phyloP scores from a whole-genome alignment of 1,284 basidiomycete genomes.

The Leccinum glutinopallens region DNA sequence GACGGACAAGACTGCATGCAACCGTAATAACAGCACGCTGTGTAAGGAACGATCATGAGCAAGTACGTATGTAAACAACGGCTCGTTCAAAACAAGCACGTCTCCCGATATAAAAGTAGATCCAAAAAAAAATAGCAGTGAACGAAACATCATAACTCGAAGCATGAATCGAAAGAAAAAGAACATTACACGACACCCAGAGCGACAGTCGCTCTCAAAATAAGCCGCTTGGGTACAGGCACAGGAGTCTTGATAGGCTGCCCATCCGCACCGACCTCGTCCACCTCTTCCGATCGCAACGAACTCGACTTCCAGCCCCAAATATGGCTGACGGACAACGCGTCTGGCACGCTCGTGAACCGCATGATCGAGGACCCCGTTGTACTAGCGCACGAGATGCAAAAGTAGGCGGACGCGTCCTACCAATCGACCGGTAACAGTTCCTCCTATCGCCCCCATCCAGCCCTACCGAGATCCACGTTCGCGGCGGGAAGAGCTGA shows the following conservation, averaged over 20 bases:
- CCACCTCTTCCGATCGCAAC: slow-evolving; percentile 54
- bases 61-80: slow-evolving; percentile 3
- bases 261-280: slow-evolving; percentile 52
- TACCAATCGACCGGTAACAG: no score
- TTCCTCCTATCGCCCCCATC: no score
- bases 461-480: no score
- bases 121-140: neutral
- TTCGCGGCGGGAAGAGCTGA: slow-evolving; percentile 24
- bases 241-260: slow-evolving; percentile 30
- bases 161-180: slow-evolving; percentile 10
- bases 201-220: slow-evolving; percentile 74
- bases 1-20: neutral
- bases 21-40: neutral
- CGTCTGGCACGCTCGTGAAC: slow-evolving; percentile 86
- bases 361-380: slow-evolving; percentile 82
- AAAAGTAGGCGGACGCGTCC: slow-evolving; percentile 74
- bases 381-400: slow-evolving; percentile 79
- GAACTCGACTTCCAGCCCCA: slow-evolving; percentile 84
- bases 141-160: slow-evolving; percentile 7
- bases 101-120: slow-evolving; percentile 8
- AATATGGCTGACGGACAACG: slow-evolving; percentile 78
- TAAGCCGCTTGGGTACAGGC: slow-evolving; percentile 50
- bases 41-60: neutral
- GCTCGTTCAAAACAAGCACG: neutral
- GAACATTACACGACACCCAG: slow-evolving; percentile 65